These are phyloP conservation scores for Coleophoma eucalyptorum DNA, from an alignment of 2,329 filamentous ascomycete genomes.

Conservation along the genomic window DNA sequence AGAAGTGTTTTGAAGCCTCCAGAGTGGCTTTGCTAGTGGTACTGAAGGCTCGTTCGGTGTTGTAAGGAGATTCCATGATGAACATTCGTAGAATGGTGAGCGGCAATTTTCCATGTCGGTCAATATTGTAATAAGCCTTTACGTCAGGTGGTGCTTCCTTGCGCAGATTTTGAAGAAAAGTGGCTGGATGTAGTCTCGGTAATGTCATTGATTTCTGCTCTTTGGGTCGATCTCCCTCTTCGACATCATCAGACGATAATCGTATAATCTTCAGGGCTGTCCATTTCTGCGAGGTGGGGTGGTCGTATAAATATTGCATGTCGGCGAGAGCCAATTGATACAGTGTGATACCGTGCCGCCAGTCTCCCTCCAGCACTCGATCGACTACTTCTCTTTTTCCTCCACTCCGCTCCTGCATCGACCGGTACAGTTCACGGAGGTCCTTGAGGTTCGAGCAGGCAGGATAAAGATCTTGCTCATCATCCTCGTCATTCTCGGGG, in stretches of 20 bases:
- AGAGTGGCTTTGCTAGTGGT: conserved; percentile 29
- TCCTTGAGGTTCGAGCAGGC: conserved; percentile 61
- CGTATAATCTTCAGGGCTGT: conserved; percentile 56
- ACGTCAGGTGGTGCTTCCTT: conserved; percentile 71
- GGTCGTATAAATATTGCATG: conserved; percentile 61
- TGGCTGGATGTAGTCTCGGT: conserved; percentile 75
- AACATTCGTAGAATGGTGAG: conserved; percentile 75
- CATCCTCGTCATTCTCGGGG: conserved; percentile 50
- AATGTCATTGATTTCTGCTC: conserved; percentile 45
- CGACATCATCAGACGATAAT: conserved; percentile 34
- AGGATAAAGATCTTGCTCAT: conserved; percentile 65
- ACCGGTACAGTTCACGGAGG: conserved; percentile 61
- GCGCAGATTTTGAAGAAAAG: conserved; percentile 75
- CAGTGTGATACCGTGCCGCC: conserved; percentile 59
- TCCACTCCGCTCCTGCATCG: conserved; percentile 57
- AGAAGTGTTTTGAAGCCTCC: conserved; percentile 70
- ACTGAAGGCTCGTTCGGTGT: conserved; percentile 47
- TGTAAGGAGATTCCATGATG: conserved; percentile 78
- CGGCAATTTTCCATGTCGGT: conserved; percentile 64
- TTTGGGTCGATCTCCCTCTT: conserved; percentile 26
- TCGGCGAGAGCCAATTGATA: conserved; percentile 70
- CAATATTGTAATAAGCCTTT: conserved; percentile 80
- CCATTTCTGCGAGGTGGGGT: conserved; percentile 62
- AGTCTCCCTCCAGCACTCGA: conserved; percentile 64
- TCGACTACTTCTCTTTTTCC: conserved; percentile 60